Evolutionary conservation across 139 green algal species (phyloP).

Genomic region (Coelastrella sp.): DNA sequence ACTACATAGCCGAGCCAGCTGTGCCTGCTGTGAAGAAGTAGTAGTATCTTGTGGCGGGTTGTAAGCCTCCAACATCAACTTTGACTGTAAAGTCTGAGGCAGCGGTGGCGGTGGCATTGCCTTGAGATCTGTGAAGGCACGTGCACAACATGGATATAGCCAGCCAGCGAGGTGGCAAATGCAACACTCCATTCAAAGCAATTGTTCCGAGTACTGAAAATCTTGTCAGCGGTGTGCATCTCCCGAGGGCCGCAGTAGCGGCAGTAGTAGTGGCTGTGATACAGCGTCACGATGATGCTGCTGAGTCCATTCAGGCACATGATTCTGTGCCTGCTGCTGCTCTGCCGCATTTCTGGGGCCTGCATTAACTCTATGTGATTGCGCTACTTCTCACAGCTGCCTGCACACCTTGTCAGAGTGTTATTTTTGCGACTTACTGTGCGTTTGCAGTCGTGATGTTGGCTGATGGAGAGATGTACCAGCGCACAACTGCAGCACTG

Average conservation of each 20-base stretch:
- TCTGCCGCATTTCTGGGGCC: no score
- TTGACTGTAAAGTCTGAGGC: constrained; percentile 27
- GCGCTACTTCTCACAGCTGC: no score
- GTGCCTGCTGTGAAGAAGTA: constrained; percentile 26
- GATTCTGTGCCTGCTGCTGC: no score
- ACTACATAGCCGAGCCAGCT: background rate
- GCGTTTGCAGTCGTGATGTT: background rate
- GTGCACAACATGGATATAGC: background rate
- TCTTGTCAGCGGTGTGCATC: no score
- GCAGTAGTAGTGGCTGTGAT: no score
- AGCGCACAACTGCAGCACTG: background rate
- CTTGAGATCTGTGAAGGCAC: constrained; percentile 4
- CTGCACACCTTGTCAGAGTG: no score
- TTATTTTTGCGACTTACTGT: background rate
- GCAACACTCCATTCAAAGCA: no score
- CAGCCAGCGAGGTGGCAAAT: background rate
- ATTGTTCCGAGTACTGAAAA: no score
- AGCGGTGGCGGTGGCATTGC: background rate
- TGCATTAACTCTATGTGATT: background rate
- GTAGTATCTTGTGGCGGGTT: constrained; percentile 25
- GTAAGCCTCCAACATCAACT: background rate
- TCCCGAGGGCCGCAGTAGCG: no score
- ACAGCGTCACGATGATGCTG: no score
- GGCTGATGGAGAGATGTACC: background rate
- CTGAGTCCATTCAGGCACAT: no score